These are phyloP conservation scores for Ogataea ganodermae DNA, from an alignment of 805 yeast genomes.

Conservation along the genomic window DNA sequence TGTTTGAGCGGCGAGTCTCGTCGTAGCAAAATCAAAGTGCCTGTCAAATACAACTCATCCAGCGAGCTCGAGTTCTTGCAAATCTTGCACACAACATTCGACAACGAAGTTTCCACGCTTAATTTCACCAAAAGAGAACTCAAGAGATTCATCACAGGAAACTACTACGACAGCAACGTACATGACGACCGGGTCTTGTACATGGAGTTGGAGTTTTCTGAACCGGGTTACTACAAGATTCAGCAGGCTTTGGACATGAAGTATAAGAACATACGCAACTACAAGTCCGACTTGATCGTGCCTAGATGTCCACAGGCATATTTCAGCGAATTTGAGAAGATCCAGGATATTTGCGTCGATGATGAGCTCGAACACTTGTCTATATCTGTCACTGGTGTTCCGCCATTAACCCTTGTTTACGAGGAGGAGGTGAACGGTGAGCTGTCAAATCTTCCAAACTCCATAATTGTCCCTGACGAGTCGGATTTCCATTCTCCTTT, in stretches of 20 bases:
- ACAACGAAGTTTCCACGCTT: constrained; percentile 46
- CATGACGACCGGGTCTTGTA: constrained; percentile 50
- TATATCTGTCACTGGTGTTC: constrained; percentile 68
- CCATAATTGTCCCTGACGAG: constrained; percentile 45
- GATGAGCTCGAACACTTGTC: constrained; percentile 47
- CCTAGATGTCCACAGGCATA: constrained; percentile 78
- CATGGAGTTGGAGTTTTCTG: constrained; percentile 61
- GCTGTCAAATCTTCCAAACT: constrained; percentile 31
- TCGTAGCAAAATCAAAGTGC: constrained; percentile 48
- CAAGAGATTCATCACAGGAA: constrained; percentile 34
- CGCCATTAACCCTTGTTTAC: constrained; percentile 68
- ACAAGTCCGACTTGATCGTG: constrained; percentile 61
- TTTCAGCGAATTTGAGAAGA: constrained; percentile 41
- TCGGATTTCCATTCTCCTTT: constrained; percentile 51
- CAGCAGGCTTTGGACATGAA: constrained; percentile 61
- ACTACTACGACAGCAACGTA: constrained; percentile 25
- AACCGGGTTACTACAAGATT: constrained; percentile 79
- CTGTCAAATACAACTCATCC: constrained; percentile 80
- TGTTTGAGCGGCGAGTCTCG: constrained; percentile 51
- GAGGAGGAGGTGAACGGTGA: constrained; percentile 44
- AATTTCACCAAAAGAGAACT: constrained; percentile 63
- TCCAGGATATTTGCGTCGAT: constrained; percentile 62
- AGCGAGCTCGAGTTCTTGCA: constrained; percentile 68
- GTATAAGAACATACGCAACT: constrained; percentile 57
- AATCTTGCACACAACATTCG: constrained; percentile 59